Evolutionary conservation across 2,329 filamentous ascomycete genomes (phyloP).

Genomic region (Fusarium haematococcum): DNA sequence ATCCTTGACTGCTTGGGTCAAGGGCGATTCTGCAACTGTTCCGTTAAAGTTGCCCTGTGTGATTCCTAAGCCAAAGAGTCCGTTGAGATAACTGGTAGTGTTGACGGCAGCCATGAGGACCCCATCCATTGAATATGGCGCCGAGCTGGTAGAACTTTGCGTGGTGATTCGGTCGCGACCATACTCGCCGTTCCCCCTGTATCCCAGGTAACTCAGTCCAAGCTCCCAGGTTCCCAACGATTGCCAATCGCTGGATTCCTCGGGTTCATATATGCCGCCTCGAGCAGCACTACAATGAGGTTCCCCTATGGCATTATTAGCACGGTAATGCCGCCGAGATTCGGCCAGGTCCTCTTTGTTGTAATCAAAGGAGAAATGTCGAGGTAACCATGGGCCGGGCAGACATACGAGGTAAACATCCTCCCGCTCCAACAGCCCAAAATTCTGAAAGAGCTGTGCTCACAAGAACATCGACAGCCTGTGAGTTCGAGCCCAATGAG

Average conservation of each 20-base stretch:
- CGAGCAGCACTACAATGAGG: slow-evolving; percentile 66
- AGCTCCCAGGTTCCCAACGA: slow-evolving; percentile 70
- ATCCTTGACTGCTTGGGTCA: slow-evolving; percentile 69
- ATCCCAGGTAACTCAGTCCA: slow-evolving; percentile 68
- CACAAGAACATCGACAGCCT: slow-evolving; percentile 57
- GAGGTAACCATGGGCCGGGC: not conserved
- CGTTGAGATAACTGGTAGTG: slow-evolving; percentile 66
- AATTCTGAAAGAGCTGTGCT: slow-evolving; percentile 79
- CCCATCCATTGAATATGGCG: slow-evolving; percentile 56
- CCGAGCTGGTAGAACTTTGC: slow-evolving; percentile 52
- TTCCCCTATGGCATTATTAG: slow-evolving; percentile 53
- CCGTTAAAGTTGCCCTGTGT: slow-evolving; percentile 64
- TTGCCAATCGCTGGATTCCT: slow-evolving; percentile 68
- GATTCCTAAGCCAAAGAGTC: slow-evolving; percentile 68
- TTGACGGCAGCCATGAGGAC: slow-evolving; percentile 66
- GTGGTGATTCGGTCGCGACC: slow-evolving; percentile 65
- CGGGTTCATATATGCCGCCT: slow-evolving; percentile 68
- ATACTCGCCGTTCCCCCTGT: slow-evolving; percentile 72
- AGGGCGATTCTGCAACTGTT: slow-evolving; percentile 61
- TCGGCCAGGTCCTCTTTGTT: not conserved
- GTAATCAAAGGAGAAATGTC: not conserved
- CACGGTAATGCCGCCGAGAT: not conserved
- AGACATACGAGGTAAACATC: slow-evolving; percentile 64
- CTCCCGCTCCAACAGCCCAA: slow-evolving; percentile 73
- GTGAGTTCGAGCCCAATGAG: slow-evolving; percentile 54